Evolutionary conservation across 352 stramenopile genomes (phyloP).

Genomic region (Pythium vanterpoolii): DNA sequence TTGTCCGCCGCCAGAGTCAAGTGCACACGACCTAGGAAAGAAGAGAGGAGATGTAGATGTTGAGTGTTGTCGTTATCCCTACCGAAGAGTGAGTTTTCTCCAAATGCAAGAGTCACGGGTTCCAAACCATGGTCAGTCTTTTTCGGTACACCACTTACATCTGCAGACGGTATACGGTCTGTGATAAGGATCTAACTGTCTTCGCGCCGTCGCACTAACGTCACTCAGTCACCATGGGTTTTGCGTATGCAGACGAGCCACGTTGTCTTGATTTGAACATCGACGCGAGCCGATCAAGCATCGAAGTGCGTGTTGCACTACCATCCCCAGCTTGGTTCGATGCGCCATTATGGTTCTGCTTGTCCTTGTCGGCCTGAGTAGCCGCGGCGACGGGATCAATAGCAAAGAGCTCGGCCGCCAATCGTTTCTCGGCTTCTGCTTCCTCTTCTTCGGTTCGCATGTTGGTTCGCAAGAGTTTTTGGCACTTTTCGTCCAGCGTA

Average conservation of each 20-base stretch:
- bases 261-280: background rate
- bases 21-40: constrained; percentile 11
- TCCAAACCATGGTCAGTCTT: background rate
- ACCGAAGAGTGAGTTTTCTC: background rate
- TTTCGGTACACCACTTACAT: background rate
- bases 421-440: constrained; percentile 17
- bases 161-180: too few species aligned
- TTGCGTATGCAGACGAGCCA: background rate
- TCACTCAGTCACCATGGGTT: background rate
- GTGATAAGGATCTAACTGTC: too few species aligned
- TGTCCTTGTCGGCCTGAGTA: background rate
- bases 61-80: constrained; percentile 6
- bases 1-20: constrained; percentile 20
- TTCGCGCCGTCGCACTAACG: too few species aligned
- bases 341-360: background rate
- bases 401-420: constrained; percentile 17
- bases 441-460: constrained; percentile 33
- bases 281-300: constrained; percentile 1
- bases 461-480: constrained; percentile 23
- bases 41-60: constrained; percentile 1
- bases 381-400: constrained; percentile 22
- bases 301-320: background rate
- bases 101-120: background rate
- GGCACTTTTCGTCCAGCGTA: constrained; percentile 29
- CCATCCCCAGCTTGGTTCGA: background rate